Evolutionary conservation across 2,329 filamentous ascomycete species (phyloP).

Genomic region (Diatrype stigma): DNA sequence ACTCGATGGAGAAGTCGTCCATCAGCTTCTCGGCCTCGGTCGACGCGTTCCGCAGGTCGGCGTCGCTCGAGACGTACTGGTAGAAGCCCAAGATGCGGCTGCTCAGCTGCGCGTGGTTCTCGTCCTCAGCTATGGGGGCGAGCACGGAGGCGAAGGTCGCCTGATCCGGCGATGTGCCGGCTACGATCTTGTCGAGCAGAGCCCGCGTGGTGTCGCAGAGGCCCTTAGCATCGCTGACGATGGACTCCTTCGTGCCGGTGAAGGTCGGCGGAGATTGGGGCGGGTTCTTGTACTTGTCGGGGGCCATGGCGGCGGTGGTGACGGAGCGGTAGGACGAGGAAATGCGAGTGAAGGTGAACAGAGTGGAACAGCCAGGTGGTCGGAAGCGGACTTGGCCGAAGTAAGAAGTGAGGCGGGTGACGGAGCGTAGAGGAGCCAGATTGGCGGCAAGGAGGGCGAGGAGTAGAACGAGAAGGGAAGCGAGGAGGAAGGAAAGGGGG

Average conservation of each 20-base stretch:
- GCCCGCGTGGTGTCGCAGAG: slow-evolving; percentile 60
- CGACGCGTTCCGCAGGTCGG: slow-evolving; percentile 67
- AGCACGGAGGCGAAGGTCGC: slow-evolving; percentile 53
- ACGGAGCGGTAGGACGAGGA: slow-evolving; percentile 24
- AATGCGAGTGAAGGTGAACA: slow-evolving; percentile 17
- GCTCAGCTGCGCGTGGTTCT: slow-evolving; percentile 59
- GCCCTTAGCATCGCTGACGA: slow-evolving; percentile 63
- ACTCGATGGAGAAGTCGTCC: slow-evolving; percentile 74
- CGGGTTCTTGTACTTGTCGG: slow-evolving; percentile 64
- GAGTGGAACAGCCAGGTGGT: slow-evolving; percentile 25
- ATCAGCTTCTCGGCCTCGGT: slow-evolving; percentile 72
- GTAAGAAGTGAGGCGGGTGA: slow-evolving; percentile 54
- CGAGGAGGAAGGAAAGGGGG: slow-evolving; percentile 40
- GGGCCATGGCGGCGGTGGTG: slow-evolving; percentile 58
- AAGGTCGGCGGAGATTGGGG: slow-evolving; percentile 77
- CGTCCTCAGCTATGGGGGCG: slow-evolving; percentile 67
- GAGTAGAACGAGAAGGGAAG: slow-evolving; percentile 49
- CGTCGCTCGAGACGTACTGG: slow-evolving; percentile 69
- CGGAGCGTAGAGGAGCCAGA: slow-evolving; percentile 61
- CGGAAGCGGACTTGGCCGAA: slow-evolving; percentile 50
- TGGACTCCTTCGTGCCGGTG: slow-evolving; percentile 65
- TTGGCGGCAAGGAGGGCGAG: slow-evolving; percentile 50
- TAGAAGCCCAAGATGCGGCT: slow-evolving; percentile 73
- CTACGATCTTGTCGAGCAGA: slow-evolving; percentile 64
- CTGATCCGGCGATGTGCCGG: slow-evolving; percentile 49